phyloP scores from a whole-genome alignment of 2,329 filamentous ascomycete genomes.

The Pyrenophora seminiperda region DNA sequence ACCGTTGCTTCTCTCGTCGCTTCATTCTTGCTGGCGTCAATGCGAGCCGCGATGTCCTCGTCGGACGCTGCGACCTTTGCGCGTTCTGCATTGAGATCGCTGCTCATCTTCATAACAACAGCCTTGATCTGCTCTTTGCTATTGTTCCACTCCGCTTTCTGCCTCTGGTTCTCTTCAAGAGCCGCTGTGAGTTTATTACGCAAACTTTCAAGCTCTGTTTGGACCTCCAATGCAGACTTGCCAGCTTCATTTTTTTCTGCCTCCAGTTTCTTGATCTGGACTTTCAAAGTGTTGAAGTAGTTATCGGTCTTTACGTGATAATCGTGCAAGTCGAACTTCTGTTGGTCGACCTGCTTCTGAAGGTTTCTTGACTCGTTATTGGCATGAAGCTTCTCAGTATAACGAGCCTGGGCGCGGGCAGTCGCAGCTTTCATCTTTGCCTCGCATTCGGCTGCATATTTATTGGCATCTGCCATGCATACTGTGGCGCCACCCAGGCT shows the following conservation, averaged over 20 bases:
- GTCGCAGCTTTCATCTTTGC: constrained; percentile 1
- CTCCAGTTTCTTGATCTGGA: not conserved
- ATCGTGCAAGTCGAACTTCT: not conserved
- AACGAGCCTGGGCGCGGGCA: constrained; percentile 6
- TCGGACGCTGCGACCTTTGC: not conserved
- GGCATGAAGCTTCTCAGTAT: constrained; percentile 12
- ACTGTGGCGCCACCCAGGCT: not conserved
- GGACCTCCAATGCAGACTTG: not conserved
- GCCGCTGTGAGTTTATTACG: not conserved
- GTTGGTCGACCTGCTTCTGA: not conserved
- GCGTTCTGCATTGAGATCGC: not conserved
- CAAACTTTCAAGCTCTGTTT: not conserved
- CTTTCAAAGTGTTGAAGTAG: not conserved
- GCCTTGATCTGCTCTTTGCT: no score
- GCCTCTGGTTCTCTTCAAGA: no score
- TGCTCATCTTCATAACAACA: not conserved
- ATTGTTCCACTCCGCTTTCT: no score
- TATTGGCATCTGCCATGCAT: not conserved
- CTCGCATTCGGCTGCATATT: not conserved
- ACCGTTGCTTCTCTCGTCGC: not conserved
- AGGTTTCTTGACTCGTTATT: constrained; percentile 8
- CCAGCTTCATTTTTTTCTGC: not conserved
- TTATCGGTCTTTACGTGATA: not conserved
- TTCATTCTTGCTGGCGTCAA: not conserved
- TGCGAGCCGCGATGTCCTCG: not conserved